phyloP scores from a whole-genome alignment of 2,329 filamentous ascomycete genomes.

The Hansfordia pulvinata region DNA sequence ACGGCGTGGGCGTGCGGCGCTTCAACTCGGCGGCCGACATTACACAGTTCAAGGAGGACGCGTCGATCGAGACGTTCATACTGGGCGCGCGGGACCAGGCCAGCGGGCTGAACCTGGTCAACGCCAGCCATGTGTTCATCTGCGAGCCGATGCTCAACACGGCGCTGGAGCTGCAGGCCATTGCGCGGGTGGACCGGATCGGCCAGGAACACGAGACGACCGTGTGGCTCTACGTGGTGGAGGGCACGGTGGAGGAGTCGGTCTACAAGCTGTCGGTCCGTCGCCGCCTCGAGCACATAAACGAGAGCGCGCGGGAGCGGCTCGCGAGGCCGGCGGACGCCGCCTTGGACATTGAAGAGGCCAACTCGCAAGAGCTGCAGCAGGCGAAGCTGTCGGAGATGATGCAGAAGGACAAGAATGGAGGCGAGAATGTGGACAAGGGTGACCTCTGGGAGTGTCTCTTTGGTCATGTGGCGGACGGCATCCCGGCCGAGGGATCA shows the following conservation, averaged over 20 bases:
- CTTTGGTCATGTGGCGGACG: conserved; percentile 46
- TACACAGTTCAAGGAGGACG: conserved; percentile 62
- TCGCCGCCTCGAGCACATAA: conserved; percentile 67
- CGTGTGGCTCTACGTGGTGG: conserved; percentile 91
- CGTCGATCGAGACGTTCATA: conserved; percentile 66
- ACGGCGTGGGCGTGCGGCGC: conserved; percentile 59
- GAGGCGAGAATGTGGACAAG: conserved; percentile 67
- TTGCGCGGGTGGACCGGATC: conserved; percentile 88
- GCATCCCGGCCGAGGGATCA: conserved; percentile 6
- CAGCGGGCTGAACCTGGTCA: conserved; percentile 80
- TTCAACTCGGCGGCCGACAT: conserved; percentile 60
- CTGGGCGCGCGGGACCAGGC: conserved; percentile 82
- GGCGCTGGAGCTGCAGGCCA: conserved; percentile 85
- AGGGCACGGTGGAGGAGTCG: conserved; percentile 79
- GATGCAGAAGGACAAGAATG: conserved; percentile 54
- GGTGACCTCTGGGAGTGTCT: conserved; percentile 81
- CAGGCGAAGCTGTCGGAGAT: conserved; percentile 56
- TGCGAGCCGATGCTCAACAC: conserved; percentile 92
- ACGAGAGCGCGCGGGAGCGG: conserved; percentile 22
- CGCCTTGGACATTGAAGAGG: conserved; percentile 58
- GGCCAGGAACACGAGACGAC: conserved; percentile 80
- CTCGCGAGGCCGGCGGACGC: conserved; percentile 31
- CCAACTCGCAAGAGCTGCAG: conserved; percentile 75
- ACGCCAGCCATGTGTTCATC: conserved; percentile 86
- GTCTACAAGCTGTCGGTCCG: conserved; percentile 80